Evolutionary conservation across 2,329 filamentous ascomycete genomes (phyloP).

Genomic region (Chrysoporthe cubensis): DNA sequence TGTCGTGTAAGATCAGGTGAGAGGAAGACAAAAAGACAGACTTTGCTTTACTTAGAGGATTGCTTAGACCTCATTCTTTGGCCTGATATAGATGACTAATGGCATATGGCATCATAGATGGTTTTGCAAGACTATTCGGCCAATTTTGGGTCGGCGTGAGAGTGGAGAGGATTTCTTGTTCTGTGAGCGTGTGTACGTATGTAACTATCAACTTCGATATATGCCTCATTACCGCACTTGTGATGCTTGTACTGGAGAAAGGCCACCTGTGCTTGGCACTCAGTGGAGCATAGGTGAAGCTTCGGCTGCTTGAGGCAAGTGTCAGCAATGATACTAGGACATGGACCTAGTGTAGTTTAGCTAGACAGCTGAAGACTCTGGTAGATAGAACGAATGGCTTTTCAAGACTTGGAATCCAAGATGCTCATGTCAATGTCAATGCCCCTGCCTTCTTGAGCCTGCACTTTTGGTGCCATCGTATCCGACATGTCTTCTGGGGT

Average conservation of each 20-base stretch:
- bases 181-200: neutral
- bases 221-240: conserved; percentile 1
- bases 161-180: neutral
- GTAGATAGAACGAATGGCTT: neutral
- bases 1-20: conserved; percentile 5
- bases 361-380: neutral
- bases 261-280: too few species aligned
- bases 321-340: too few species aligned
- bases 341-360: too few species aligned
- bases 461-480: neutral
- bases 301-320: too few species aligned
- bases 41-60: conserved; percentile 13
- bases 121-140: conserved; percentile 3
- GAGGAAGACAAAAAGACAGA: neutral
- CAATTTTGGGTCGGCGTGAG: conserved; percentile 16
- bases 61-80: conserved; percentile 17
- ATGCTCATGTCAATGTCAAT: neutral
- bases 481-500: neutral
- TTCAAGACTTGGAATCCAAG: neutral
- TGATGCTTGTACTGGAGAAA: conserved; percentile 13
- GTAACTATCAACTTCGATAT: neutral
- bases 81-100: conserved; percentile 22
- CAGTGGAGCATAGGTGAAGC: too few species aligned
- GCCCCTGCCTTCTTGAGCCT: neutral
- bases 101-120: conserved; percentile 20